Base-by-base conservation (phyloP, 1,284 basidiomycete species). In the Mycosarcoma maydis region DNA sequence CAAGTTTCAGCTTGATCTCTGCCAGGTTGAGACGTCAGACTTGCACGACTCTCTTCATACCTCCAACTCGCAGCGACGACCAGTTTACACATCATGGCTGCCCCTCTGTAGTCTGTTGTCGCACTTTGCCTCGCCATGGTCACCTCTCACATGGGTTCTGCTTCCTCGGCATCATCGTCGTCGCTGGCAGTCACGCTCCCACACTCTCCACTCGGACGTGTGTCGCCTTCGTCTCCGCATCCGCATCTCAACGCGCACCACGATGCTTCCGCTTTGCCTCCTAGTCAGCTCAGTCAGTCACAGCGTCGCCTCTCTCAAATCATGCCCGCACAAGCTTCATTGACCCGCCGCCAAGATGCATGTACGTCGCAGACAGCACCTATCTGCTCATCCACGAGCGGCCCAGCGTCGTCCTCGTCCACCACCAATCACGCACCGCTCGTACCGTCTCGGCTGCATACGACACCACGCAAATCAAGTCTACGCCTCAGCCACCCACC, bases 401-500 rank as follows among this genome's bases (percentile, higher is more conserved):
- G 11, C 4, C 38, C 3, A 22, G 16, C 59, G 13, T 51, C 44
- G 8, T 24, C 41, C 20, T 6, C 37, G 11, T 16, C 11, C 36
- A 17, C n/a, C 6, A 23, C 20, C 11, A 44, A 36, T 26, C 32
- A 37, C 8, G 1, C 23, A 19, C 20, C 45, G 20, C n/a, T 39
- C 3, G 8, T 33, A 6, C 27, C 38, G 20, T 17, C 24, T 27
- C 14, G 30, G 9, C 17, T 23, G 26, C 32, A 42, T 20, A 22
- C 37, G 1, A 57, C 55, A 20, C 53, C 53, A 6, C 37, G 26
- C 48, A 61, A 49, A 19, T 33, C 65, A 6, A 45, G 34, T 30
- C 24, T 56, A 27, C 44, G 53, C 10, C 42, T 61, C 30, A 68
- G 65, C 30, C 65, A 61, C 26, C 65, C 58, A 19, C 58, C 65